These are phyloP conservation scores for Ganoderma lingzhi DNA, from an alignment of 1,284 basidiomycete genomes.

Conservation along the genomic window DNA sequence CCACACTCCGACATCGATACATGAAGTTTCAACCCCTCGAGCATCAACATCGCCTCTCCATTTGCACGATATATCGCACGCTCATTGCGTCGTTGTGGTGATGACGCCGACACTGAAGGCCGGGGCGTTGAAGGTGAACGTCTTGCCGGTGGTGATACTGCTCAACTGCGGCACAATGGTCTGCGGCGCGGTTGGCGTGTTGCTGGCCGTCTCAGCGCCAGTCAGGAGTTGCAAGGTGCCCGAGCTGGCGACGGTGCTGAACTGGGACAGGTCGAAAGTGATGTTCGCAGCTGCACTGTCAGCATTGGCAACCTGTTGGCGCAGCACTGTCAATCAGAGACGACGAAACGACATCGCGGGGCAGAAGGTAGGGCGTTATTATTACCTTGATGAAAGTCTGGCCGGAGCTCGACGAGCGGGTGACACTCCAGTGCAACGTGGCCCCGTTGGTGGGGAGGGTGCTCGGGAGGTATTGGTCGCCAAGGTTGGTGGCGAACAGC, in stretches of 20 bases:
- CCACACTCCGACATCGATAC: neutral
- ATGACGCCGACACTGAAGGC: slow-evolving; percentile 67
- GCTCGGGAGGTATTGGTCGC: slow-evolving; percentile 70
- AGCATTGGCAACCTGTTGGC: slow-evolving; percentile 60
- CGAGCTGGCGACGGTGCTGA: slow-evolving; percentile 50
- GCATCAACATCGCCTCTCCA: neutral
- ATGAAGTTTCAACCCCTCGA: neutral
- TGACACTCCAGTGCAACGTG: slow-evolving; percentile 69
- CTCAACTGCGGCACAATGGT: slow-evolving; percentile 54
- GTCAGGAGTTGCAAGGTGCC: slow-evolving; percentile 58
- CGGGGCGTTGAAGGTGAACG: slow-evolving; percentile 65
- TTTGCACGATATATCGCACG: neutral
- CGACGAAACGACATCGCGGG: neutral
- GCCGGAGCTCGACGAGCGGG: slow-evolving; percentile 50
- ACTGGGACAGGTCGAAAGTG: slow-evolving; percentile 60
- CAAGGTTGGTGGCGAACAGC: slow-evolving; percentile 69
- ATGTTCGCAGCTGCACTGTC: slow-evolving; percentile 49
- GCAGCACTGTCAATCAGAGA: slow-evolving; percentile 1
- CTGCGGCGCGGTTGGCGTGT: slow-evolving; percentile 59
- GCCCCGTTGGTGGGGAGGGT: slow-evolving; percentile 59
- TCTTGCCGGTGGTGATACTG: slow-evolving; percentile 53
- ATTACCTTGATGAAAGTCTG: slow-evolving; percentile 64
- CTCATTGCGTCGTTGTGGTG: slow-evolving; percentile 42
- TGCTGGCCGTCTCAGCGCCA: slow-evolving; percentile 57
- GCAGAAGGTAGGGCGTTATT: slow-evolving; percentile 4